Base-by-base conservation (phyloP, 1,284 basidiomycete genomes). In the Crepidotus sp. region DNA sequence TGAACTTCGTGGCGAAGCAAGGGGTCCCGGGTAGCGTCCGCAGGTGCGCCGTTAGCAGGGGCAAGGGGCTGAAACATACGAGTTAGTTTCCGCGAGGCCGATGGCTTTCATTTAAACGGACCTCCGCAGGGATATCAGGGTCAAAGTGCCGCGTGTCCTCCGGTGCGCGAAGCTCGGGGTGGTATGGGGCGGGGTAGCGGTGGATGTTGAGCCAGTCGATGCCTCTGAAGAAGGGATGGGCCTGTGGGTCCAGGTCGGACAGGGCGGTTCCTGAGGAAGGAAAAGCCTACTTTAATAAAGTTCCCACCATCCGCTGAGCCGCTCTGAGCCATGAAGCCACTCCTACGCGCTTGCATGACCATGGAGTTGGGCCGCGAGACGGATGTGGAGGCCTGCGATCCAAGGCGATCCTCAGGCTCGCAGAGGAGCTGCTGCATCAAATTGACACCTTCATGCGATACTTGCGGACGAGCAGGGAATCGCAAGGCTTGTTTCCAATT, bases 91-190 rank as follows among this genome's bases (percentile, higher is more conserved):
- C 50, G 52, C 51, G 44, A 46, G 43, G 49, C 55, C 57, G 52
- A 45, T 40, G 54, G 37, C 46, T 36, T 39, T 53, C 50, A 56
- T 39, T 53, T 50, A 56, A 37, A 60, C 81, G 62, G 64, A 88
- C 88, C 76, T 93, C 88, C 36, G 85, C 68, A 24, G 90, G 89
- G 52, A 97, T 97, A 61, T 94, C 91, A 47, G 88, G 80, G 64
- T 94, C 90, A 55, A 95, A 94, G 62, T 95, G 90, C 52, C 77
- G 72, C 19, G 91, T 95, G 63, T 96, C 90, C 57, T 84, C 86
- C 21, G 84, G 83, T 49, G 76, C 69, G 32, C 60, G 67, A 42
- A 98, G 74, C 45, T 90, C 81, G 13, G 95, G 94, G 48, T 76
- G 77, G 69, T 94, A 97, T 13, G 94, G 94, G 9, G 94, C 83